Conservation (phyloP, 768 basidiomycete genomes). For the Naganishia vaughanmartiniae region DNA sequence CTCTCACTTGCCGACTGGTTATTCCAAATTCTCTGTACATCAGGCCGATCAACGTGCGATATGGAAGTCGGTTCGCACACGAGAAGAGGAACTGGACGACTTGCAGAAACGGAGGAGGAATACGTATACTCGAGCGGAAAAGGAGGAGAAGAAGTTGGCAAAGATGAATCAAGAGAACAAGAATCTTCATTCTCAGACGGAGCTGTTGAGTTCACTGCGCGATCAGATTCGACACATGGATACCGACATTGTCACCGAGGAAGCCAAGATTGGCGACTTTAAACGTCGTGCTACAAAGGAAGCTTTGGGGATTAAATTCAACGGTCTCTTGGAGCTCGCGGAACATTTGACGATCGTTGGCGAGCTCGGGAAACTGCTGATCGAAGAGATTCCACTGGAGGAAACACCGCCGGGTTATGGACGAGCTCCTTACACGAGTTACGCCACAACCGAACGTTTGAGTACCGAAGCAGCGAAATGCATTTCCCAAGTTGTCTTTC, state of each 20-base stretch:
- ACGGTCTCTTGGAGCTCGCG: constrained; percentile 75
- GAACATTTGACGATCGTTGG: constrained; percentile 71
- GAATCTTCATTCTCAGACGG: constrained; percentile 70
- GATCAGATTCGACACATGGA: constrained; percentile 74
- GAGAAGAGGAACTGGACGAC: constrained; percentile 78
- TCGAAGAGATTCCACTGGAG: constrained; percentile 77
- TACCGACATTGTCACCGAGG: constrained; percentile 76
- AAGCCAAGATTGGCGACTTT: constrained; percentile 75
- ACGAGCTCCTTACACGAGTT: constrained; percentile 66
- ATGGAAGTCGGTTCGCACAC: constrained; percentile 76
- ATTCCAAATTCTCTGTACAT: constrained; percentile 68
- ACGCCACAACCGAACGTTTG: constrained; percentile 62
- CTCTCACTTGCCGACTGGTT: constrained; percentile 64
- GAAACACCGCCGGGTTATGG: constrained; percentile 74
- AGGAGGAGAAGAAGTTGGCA: constrained; percentile 79
- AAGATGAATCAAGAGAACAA: constrained; percentile 91
- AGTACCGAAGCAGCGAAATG: constrained; percentile 61
- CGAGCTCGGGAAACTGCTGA: constrained; percentile 57
- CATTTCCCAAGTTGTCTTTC: constrained; percentile 28
- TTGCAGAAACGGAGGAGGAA: constrained; percentile 68
- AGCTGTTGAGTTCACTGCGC: constrained; percentile 65
- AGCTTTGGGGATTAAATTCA: constrained; percentile 82
- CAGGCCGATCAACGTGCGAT: constrained; percentile 67
- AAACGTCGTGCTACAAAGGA: constrained; percentile 68
- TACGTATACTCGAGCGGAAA: constrained; percentile 69